Conservation (phyloP, 352 stramenopile species). For the Pythium biforme region DNA sequence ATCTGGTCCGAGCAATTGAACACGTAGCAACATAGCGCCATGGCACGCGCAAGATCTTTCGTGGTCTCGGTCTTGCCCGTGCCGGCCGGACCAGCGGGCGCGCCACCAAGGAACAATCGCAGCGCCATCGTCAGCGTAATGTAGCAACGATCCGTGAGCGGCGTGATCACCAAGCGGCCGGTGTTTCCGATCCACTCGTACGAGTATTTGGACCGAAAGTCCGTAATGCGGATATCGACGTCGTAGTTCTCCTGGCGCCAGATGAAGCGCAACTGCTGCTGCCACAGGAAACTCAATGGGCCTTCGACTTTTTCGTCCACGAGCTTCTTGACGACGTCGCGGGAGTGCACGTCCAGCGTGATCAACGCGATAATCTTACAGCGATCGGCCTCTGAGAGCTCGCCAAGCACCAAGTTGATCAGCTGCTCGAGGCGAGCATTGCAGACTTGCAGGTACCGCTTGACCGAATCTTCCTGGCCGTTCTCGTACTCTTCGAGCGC, state of each 20-base stretch:
- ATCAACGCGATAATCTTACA: slow-evolving; percentile 96
- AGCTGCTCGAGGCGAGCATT: slow-evolving; percentile 89
- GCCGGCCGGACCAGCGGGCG: slow-evolving; percentile 90
- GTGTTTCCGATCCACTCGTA: slow-evolving; percentile 90
- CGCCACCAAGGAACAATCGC: slow-evolving; percentile 94
- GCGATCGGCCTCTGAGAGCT: slow-evolving; percentile 86
- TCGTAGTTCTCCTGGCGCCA: slow-evolving; percentile 93
- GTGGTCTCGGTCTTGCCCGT: slow-evolving; percentile 91
- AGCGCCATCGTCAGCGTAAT: slow-evolving; percentile 97
- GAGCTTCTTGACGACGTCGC: slow-evolving; percentile 91
- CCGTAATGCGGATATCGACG: slow-evolving; percentile 96
- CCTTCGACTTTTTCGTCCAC: slow-evolving; percentile 89
- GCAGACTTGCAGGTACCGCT: slow-evolving; percentile 75
- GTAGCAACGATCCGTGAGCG: slow-evolving; percentile 96
- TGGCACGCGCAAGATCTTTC: slow-evolving; percentile 81
- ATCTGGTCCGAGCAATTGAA: slow-evolving; percentile 91
- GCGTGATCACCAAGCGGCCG: slow-evolving; percentile 94
- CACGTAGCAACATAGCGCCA: slow-evolving; percentile 87
- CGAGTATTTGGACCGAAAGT: slow-evolving; percentile 94
- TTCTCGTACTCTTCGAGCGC: slow-evolving; percentile 88
- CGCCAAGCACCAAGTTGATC: slow-evolving; percentile 90
- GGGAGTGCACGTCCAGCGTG: slow-evolving; percentile 94
- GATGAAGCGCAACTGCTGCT: slow-evolving; percentile 87
- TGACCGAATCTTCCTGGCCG: slow-evolving; percentile 85
- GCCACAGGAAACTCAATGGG: slow-evolving; percentile 85